A percentile compares a stretch with the other conserved stretches of the same genome.
Evolutionary conservation across 2,329 filamentous ascomycete genomes (phyloP).

Genomic region (Talaromyces sp.): DNA sequence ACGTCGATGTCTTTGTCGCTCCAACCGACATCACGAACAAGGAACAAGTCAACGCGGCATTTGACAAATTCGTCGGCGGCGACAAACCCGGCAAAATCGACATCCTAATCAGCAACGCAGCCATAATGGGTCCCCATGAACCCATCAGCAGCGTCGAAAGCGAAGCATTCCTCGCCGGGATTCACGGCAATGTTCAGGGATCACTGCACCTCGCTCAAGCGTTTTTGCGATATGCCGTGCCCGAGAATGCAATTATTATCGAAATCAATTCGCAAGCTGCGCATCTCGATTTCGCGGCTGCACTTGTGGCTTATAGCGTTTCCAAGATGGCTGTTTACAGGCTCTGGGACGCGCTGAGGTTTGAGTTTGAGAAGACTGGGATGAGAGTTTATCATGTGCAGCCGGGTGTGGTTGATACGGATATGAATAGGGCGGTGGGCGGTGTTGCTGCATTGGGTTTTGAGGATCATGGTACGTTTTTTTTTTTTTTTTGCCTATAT

Average conservation of each 20-base stretch:
- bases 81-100: conserved; percentile 32
- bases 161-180: conserved; percentile 30
- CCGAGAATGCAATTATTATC: conserved; percentile 34
- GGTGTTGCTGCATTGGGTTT: conserved; percentile 22
- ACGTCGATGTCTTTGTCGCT: conserved; percentile 35
- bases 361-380: conserved; percentile 26
- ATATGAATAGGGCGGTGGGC: conserved; percentile 23
- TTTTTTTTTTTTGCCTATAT: too few relatives aligned
- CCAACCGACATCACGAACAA: conserved; percentile 14
- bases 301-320: conserved; percentile 28
- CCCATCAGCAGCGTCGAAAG: conserved; percentile 31
- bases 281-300: conserved; percentile 33
- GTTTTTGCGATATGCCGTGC: conserved; percentile 36
- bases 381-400: conserved; percentile 37
- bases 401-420: conserved; percentile 29
- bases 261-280: conserved; percentile 38
- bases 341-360: conserved; percentile 30
- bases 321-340: conserved; percentile 33
- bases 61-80: background rate
- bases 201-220: conserved; percentile 12
- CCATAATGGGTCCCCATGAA: conserved; percentile 30
- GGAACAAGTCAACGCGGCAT: conserved; percentile 6
- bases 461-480: conserved; percentile 25
- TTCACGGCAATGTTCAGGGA: conserved; percentile 9
- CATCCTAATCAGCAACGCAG: conserved; percentile 45